Evolutionary conservation across 2,329 filamentous ascomycete genomes (phyloP).

Genomic region (Stenocarpella maydis): DNA sequence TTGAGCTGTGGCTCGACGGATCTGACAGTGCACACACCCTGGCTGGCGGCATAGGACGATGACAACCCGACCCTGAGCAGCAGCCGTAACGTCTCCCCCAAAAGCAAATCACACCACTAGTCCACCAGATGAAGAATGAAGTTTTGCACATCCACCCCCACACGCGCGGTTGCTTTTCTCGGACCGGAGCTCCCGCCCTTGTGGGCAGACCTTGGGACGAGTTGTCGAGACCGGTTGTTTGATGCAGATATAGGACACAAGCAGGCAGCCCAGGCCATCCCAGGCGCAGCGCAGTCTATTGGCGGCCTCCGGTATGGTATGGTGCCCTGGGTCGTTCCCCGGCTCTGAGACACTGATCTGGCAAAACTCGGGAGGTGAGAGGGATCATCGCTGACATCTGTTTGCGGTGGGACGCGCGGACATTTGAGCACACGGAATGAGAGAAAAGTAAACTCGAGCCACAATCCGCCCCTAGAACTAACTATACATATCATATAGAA

Average conservation of each 20-base stretch:
- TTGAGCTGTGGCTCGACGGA: background rate
- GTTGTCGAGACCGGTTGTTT: background rate
- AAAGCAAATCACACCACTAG: constrained; percentile 14
- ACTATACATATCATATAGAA: background rate
- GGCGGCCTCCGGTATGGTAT: background rate
- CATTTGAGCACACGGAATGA: background rate
- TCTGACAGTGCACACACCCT: background rate
- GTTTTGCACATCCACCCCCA: background rate
- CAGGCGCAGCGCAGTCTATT: background rate
- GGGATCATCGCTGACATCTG: background rate
- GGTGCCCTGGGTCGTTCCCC: background rate
- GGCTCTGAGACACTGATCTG: constrained; percentile 11
- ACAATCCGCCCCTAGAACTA: background rate
- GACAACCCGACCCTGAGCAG: background rate
- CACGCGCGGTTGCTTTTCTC: background rate
- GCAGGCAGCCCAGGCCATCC: background rate
- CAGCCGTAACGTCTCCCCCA: constrained; percentile 14
- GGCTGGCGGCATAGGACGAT: background rate
- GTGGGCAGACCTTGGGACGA: background rate
- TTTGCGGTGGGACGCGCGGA: background rate
- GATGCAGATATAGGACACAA: constrained; percentile 1
- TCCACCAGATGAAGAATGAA: background rate
- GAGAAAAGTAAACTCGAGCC: background rate
- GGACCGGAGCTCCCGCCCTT: background rate
- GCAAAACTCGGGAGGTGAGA: background rate